Evolutionary conservation across 1,139 yeast species (phyloP).

Genomic region (Debaryomyces sp.): DNA sequence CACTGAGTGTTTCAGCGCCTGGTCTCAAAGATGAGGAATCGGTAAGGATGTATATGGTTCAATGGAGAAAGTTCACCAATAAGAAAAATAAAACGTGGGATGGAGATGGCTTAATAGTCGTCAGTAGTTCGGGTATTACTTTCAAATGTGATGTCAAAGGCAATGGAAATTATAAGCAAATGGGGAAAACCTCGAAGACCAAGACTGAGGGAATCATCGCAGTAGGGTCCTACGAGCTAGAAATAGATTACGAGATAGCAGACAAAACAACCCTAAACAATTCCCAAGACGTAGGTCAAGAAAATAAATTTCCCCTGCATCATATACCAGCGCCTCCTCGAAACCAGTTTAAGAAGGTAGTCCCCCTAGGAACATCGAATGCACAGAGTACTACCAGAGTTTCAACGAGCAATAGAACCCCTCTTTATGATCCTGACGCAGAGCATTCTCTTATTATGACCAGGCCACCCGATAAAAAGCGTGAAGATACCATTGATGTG

Average conservation of each 20-base stretch:
- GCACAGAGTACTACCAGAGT: not conserved
- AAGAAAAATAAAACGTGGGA: conserved; percentile 95
- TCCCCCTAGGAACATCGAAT: not conserved
- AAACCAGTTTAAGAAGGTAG: conserved; percentile 4
- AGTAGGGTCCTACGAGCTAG: conserved; percentile 32
- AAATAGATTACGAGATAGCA: conserved; percentile 25
- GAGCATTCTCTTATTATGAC: conserved; percentile 11
- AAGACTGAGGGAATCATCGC: conserved; percentile 16
- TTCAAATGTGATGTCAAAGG: conserved; percentile 10
- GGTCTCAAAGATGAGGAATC: not conserved
- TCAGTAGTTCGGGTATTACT: conserved; percentile 14
- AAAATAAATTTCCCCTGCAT: not conserved
- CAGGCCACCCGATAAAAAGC: conserved; percentile 12
- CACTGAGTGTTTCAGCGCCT: not conserved
- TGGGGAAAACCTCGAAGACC: conserved; percentile 19
- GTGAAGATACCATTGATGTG: conserved; percentile 48
- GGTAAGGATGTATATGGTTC: conserved; percentile 35
- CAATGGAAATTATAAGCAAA: conserved; percentile 16
- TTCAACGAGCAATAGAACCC: conserved; percentile 9
- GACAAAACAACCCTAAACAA: not conserved
- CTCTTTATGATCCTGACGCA: conserved; percentile 7
- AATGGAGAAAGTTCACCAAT: conserved; percentile 71
- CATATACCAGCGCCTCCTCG: not conserved
- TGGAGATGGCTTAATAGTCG: conserved; percentile 71
- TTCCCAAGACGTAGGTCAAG: not conserved